Evolutionary conservation across 495 filamentous ascomycete species (phyloP), one percentile per base, ranked within the genome.

Genomic region (Tuber microsphaerosporum): DNA sequence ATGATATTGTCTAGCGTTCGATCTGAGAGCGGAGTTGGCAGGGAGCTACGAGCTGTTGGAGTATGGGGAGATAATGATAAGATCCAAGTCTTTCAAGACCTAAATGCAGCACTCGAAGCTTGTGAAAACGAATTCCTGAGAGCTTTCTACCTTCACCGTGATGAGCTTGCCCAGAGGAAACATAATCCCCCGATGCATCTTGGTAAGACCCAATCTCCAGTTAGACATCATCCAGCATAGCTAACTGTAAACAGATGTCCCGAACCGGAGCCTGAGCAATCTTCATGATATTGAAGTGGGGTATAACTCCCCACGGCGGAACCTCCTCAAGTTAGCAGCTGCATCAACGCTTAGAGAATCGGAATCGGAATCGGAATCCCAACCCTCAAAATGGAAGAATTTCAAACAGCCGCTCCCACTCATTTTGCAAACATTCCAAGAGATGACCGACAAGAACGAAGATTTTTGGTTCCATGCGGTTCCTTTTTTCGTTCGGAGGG

Each of bases 61-160:
- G 86, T 98, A 0, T 90, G 91, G 68, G 84, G 88, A 39, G 90
- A 86, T 48, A 88, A 89, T 20, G 87, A 89, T 12, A 88, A 89
- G 16, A 91, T 93, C 39, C 88, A 89, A 75, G 89, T 97, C 26
- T 94, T 97, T 75, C 92, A 92, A 74, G 92, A 96, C 76, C 88
- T 99, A 69, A 99, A 99, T 84, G 92, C 91, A 6, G 95, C 94
- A 0, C 87, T 99, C 2, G 96, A 99, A 81, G 91, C 88, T 80
- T 97, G 94, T 84, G 95, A 99, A 84, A 99, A 99, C 80, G 92
- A 97, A 74, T 92, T 97, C 39, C 87, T 99, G 19, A 92, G 94
- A 77, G 90, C 91, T 0, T 92, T 97, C 75, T 97, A 95, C 82
- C 88, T 72, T 10, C 80, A 82, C 34, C 78, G 80, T 20, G 80